Base-by-base conservation (phyloP, 345 rosid species). In the Moricandia arvensis region DNA sequence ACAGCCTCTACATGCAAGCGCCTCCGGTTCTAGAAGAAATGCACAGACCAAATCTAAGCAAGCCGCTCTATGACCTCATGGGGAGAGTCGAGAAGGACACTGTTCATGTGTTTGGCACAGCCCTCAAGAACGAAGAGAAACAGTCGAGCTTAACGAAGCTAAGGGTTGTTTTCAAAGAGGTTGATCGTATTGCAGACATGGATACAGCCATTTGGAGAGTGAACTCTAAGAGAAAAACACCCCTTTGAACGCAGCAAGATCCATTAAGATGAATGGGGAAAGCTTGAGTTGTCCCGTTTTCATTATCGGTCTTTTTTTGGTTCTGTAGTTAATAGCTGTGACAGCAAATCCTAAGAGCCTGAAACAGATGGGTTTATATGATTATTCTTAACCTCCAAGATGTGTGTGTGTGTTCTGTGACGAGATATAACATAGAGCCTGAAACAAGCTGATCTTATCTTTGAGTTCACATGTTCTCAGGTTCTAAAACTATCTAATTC, bases 1-100 rank as follows among this genome's bases (percentile, higher is more conserved):
- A 75, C 78, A 92, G 84, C 80, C 85, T 92, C 34, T 90, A 95
- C 88, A 90, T 92, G 99, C 97, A 90, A 80, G 95, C 96, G 21
- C 99, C 97, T 61, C 96, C 89, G 2, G 96, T 95, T 76, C 84
- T 95, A 74, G 97, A 92, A 80, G 96, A 92, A 83, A 84, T 90
- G 92, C 84, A 89, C 57, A 79, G 97, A 63, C 83, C 90, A 54
- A 95, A 95, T 83, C 79, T 95, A 37, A 79, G 75, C 60, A 73
- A 62, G n/a, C 82, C 80, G 4, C 89, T 95, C 7, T 92, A 82
- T 79, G 94, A 92, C 24, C 89, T 95, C 17, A 87, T 89, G 91
- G 94, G 89, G 66, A 87, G 87, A 80, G 83, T 81, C 8, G 41
- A 79, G 2, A 86, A 80, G 59, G 96, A 88, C 59, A 69, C 79